phyloP scores from a whole-genome alignment of 148 eudicot genomes.

The Simmondsia chinensis region DNA sequence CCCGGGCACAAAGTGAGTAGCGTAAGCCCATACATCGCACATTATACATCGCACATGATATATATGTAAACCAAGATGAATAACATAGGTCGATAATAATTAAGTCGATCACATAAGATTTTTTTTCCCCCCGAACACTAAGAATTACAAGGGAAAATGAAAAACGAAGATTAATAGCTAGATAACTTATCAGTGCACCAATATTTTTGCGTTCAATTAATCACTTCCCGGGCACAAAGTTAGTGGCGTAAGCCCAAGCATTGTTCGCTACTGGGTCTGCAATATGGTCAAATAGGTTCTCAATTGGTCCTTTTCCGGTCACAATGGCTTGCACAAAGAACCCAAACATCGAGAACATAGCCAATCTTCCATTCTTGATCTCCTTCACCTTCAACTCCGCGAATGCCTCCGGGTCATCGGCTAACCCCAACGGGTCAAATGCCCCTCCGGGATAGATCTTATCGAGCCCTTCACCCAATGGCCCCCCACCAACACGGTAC shows the following conservation, averaged over 20 bases:
- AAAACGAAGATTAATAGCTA: not conserved
- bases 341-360: conserved; percentile 62
- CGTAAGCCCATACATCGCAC: conserved; percentile 29
- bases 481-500: conserved; percentile 58
- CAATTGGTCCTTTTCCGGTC: conserved; percentile 57
- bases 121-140: conserved; percentile 22
- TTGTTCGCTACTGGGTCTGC: conserved; percentile 54
- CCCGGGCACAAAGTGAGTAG: conserved; percentile 31
- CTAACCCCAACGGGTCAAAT: conserved; percentile 52
- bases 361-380: conserved; percentile 52
- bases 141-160: conserved; percentile 11
- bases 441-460: conserved; percentile 50
- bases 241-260: conserved; percentile 57
- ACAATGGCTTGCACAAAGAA: conserved; percentile 61
- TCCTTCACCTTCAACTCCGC: conserved; percentile 59
- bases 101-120: conserved; percentile 20
- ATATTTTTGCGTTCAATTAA: not conserved
- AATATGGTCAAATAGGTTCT: conserved; percentile 45
- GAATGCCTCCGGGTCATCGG: conserved; percentile 54
- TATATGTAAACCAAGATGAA: conserved; percentile 24
- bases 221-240: conserved; percentile 48
- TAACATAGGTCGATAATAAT: conserved; percentile 20
- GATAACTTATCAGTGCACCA: not conserved
- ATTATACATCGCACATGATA: no score
- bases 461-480: conserved; percentile 55